Evolutionary conservation across 2,329 filamentous ascomycete species (phyloP), one percentile per base, ranked within the genome.

Genomic region (Cryphonectria radicalis): DNA sequence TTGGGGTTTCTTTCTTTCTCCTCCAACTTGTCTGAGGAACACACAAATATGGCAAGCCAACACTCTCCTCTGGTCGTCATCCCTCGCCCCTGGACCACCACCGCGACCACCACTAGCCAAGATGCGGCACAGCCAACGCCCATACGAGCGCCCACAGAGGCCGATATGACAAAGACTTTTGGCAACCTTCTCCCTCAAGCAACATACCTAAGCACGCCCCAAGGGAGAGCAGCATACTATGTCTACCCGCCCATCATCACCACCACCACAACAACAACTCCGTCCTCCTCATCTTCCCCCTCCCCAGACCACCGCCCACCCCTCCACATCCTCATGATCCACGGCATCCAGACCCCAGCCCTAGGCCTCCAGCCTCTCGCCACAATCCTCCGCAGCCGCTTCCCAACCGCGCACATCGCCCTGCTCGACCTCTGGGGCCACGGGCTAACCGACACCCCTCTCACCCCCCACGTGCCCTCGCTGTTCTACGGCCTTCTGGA

Each of bases 381-480:
- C 0, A 76, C 73, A 7, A 73, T 75, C 0, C 77, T 88, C 0
- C 77, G 79, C 1, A 50, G 76, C 0, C 74, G 73, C 0, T 82
- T 81, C 63, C 81, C 84, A 0, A 37, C 74, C 0, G 76, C 84
- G 0, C 78, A 84, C 14, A 78, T 83, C 43, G 82, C 84, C 0
- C 77, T 86, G 0, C 25, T 86, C 19, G 86, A 88, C 69, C 81
- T 84, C 14, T 88, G 84, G 85, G 86, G 86, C 42, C 87, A 88
- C 66, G 86, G 86, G 0, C 76, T 88, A n/a, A 83, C 79, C 40
- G 82, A 84, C 7, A 87, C 85, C 0, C 86, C 86, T 0, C 3
- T 84, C 0, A 42, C 75, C 0, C 74, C 85, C 0, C 85, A 88
- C 67, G 78, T 78, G 0, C 73, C 82, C 0, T 55, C 68, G 0